These are phyloP conservation scores for Trichaptum fuscoviolaceum DNA, from an alignment of 768 basidiomycete genomes.

Conservation along the genomic window DNA sequence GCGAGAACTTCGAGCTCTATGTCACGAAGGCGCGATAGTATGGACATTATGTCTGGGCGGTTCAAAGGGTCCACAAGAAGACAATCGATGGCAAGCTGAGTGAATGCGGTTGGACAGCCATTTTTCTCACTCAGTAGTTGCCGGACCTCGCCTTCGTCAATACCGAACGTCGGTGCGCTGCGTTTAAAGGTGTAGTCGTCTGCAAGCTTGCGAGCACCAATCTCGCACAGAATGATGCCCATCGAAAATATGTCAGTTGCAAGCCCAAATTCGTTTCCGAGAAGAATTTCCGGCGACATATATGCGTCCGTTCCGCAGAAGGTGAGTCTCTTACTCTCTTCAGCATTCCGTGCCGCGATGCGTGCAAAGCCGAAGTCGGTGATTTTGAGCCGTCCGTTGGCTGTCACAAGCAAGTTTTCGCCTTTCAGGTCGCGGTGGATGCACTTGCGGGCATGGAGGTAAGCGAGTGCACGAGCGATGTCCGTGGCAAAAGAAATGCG, in stretches of 20 bases:
- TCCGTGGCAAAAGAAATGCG: slow-evolving; percentile 94
- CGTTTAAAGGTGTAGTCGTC: slow-evolving; percentile 79
- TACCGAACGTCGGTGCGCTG: slow-evolving; percentile 68
- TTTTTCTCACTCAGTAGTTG: slow-evolving; percentile 45
- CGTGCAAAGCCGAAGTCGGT: slow-evolving; percentile 99
- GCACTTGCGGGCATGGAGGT: slow-evolving; percentile 90
- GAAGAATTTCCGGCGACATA: slow-evolving; percentile 94
- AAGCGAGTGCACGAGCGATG: slow-evolving; percentile 91
- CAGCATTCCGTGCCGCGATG: slow-evolving; percentile 87
- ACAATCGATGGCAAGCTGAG: slow-evolving; percentile 77
- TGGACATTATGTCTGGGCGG: slow-evolving; percentile 71
- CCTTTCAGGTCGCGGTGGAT: slow-evolving; percentile 93
- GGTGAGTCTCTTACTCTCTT: slow-evolving; percentile 80
- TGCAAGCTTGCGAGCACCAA: slow-evolving; percentile 77
- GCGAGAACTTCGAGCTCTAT: slow-evolving; percentile 84
- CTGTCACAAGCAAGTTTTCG: slow-evolving; percentile 93
- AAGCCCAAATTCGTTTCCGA: slow-evolving; percentile 88
- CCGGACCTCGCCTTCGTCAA: slow-evolving; percentile 72
- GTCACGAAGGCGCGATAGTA: slow-evolving; percentile 70
- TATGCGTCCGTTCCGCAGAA: slow-evolving; percentile 91
- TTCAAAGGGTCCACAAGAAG: slow-evolving; percentile 54
- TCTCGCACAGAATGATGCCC: slow-evolving; percentile 91
- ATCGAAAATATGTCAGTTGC: slow-evolving; percentile 94
- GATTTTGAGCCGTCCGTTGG: slow-evolving; percentile 92
- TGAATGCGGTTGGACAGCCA: slow-evolving; percentile 75